Conservation (phyloP, 495 filamentous ascomycete species). For the Hypoxylon perforatum region DNA sequence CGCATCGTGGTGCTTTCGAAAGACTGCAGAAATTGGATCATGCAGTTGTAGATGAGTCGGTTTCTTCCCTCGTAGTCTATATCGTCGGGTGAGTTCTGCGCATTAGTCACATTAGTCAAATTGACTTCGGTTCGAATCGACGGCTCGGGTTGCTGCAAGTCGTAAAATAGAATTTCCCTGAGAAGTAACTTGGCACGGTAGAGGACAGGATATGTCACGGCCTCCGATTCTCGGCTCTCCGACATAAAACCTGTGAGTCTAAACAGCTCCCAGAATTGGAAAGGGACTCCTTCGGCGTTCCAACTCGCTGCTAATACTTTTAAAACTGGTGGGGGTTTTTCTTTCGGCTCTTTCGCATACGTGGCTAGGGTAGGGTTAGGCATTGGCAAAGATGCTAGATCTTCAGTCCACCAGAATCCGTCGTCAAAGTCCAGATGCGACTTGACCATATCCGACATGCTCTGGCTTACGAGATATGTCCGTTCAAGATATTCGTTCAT, state of each 20-base stretch:
- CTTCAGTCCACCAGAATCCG: conserved; percentile 64
- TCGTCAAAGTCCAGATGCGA: conserved; percentile 59
- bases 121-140: conserved; percentile 55
- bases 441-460: conserved; percentile 54
- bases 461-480: conserved; percentile 51
- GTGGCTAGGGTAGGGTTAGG: conserved; percentile 54
- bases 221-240: conserved; percentile 53
- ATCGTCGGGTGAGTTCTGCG: conserved; percentile 53
- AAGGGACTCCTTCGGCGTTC: conserved; percentile 56
- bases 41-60: conserved; percentile 58
- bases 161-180: conserved; percentile 61
- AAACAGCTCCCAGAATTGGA: conserved; percentile 60
- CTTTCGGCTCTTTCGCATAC: conserved; percentile 53
- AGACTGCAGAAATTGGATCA: conserved; percentile 59
- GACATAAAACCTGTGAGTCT: conserved; percentile 56
- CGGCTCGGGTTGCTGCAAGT: conserved; percentile 60
- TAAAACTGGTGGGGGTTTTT: conserved; percentile 56
- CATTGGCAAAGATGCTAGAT: conserved; percentile 56
- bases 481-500: conserved; percentile 63
- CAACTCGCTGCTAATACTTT: conserved; percentile 59
- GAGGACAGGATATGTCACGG: conserved; percentile 54
- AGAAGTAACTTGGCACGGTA: conserved; percentile 61
- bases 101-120: conserved; percentile 48
- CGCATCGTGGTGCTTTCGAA: conserved; percentile 56
- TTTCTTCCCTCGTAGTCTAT: conserved; percentile 57